phyloP scores from a whole-genome alignment of 768 basidiomycete species.

The Phlegmacium glaucopus region DNA sequence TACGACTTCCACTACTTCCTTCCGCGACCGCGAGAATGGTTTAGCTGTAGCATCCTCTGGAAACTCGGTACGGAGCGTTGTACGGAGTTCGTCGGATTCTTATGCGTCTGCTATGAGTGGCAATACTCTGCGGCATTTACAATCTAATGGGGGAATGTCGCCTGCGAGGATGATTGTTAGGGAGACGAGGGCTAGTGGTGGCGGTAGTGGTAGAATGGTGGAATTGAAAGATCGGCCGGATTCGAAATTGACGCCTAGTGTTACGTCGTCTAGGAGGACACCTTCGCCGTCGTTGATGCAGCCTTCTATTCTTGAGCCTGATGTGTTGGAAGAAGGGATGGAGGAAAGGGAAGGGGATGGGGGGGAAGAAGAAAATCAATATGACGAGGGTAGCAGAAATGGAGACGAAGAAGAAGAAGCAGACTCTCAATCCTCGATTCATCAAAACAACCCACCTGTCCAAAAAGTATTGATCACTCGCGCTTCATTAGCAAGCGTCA shows the following conservation, averaged over 20 bases:
- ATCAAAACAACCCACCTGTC: conserved; percentile 10
- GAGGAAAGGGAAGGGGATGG: conserved; percentile 1
- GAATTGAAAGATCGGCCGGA: conserved; percentile 53
- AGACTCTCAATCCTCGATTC: conserved; percentile 3
- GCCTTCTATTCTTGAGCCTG: conserved; percentile 23
- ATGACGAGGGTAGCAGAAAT: conserved; percentile 1
- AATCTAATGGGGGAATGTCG: conserved; percentile 14
- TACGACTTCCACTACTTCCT: conserved; percentile 1
- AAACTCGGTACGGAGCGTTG: conserved; percentile 10
- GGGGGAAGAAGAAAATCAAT: neutral
- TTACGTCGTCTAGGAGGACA: neutral
- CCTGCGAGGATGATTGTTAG: conserved; percentile 27
- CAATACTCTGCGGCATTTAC: conserved; percentile 5
- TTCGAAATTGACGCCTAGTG: conserved; percentile 64
- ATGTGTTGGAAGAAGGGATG: conserved; percentile 8
- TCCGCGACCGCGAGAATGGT: conserved; percentile 1
- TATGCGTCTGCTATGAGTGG: conserved; percentile 2
- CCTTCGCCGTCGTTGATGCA: conserved; percentile 13
- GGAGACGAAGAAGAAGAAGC: neutral
- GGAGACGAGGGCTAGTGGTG: conserved; percentile 15
- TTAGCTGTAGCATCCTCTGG: neutral
- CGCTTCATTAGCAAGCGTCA: conserved; percentile 22
- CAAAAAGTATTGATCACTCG: conserved; percentile 29
- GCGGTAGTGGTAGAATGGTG: conserved; percentile 6
- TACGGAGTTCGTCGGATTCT: neutral